Percentiles rank a stretch among this genome's conserved stretches.
Conservation (phyloP, 139 green algal genomes). For the Chlorella sp. region DNA sequence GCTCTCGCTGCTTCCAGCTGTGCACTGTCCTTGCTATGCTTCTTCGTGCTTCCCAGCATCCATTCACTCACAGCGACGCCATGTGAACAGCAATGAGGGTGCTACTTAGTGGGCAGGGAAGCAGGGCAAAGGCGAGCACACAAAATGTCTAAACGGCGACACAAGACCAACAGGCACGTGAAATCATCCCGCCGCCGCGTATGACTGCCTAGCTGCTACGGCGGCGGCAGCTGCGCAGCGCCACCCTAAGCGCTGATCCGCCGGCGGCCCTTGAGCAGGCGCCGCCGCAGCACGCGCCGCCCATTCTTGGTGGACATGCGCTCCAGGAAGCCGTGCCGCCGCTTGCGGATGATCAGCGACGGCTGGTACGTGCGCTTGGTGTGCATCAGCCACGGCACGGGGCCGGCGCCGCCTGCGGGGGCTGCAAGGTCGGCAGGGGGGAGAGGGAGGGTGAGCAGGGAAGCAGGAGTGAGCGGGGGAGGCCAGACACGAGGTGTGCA, state of each 20-base stretch:
- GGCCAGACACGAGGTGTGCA: too few species aligned
- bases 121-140: not conserved
- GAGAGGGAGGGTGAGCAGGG: not conserved
- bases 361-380: slow-evolving; percentile 69
- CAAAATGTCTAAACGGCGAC: not conserved
- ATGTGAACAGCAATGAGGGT: not conserved
- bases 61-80: too few species aligned
- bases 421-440: slow-evolving; percentile 1
- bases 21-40: too few species aligned
- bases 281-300: slow-evolving; percentile 38
- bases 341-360: slow-evolving; percentile 61
- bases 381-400: slow-evolving; percentile 16
- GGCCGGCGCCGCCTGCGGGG: not conserved
- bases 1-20: too few species aligned
- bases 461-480: not conserved
- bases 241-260: slow-evolving; percentile 42
- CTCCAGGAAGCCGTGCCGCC: slow-evolving; percentile 64
- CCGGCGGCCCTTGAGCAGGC: slow-evolving; percentile 38
- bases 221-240: not conserved
- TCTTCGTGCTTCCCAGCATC: too few species aligned
- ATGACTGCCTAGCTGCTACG: not conserved
- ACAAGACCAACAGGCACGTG: not conserved
- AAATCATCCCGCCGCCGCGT: not conserved
- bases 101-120: not conserved
- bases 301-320: slow-evolving; percentile 42